Evolutionary conservation across 345 rosid species (phyloP).

Genomic region (Populus ilicifolia): DNA sequence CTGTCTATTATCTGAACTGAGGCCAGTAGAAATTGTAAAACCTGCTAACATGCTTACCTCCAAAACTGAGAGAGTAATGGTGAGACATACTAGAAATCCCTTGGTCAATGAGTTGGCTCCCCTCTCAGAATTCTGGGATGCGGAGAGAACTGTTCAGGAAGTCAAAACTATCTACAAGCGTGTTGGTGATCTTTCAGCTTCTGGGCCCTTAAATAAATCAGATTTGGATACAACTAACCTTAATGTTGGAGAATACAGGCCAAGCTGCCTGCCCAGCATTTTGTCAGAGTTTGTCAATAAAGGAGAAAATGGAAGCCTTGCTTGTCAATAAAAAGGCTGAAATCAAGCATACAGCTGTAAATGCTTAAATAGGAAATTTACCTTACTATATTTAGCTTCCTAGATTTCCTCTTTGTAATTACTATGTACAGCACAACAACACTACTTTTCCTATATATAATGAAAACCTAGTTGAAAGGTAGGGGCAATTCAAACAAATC

Average conservation of each 20-base stretch:
- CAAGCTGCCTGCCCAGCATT: conserved; percentile 48
- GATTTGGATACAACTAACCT: conserved; percentile 27
- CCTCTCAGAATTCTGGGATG: conserved; percentile 79
- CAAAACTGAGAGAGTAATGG: conserved; percentile 67
- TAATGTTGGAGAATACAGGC: conserved; percentile 25
- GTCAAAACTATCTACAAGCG: conserved; percentile 46
- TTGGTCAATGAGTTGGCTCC: conserved; percentile 81
- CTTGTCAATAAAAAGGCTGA: no score
- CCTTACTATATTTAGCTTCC: no score
- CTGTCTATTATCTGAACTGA: conserved; percentile 72
- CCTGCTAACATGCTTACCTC: conserved; percentile 64
- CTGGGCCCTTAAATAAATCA: conserved; percentile 30
- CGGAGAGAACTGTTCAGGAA: conserved; percentile 68
- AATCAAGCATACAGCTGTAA: no score
- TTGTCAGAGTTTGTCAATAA: conserved; percentile 51
- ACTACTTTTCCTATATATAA: no score
- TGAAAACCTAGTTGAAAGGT: no score
- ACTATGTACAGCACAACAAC: no score
- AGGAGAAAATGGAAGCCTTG: conserved; percentile 53
- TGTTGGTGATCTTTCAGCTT: conserved; percentile 34
- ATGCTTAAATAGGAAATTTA: no score
- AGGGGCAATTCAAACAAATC: no score
- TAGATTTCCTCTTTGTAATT: no score
- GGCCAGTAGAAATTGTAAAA: conserved; percentile 93
- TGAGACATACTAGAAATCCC: conserved; percentile 83